These are phyloP conservation scores for Fusarium neocosmosporiellum DNA, from an alignment of 2,329 filamentous ascomycete species.

Conservation along the genomic window DNA sequence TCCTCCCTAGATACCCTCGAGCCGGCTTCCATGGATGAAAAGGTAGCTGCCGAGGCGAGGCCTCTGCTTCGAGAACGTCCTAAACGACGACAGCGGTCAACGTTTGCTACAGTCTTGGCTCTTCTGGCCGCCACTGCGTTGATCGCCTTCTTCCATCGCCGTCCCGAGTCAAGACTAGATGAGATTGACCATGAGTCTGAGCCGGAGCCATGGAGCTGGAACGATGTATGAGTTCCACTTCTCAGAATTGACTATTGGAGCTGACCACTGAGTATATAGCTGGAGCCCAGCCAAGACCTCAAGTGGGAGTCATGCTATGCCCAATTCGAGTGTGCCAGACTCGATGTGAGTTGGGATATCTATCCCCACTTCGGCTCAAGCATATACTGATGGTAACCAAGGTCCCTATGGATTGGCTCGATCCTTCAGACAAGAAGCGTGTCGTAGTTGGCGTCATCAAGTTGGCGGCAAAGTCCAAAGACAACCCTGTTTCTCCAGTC, in stretches of 20 bases:
- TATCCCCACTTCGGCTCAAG: background rate
- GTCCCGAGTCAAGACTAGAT: constrained; percentile 15
- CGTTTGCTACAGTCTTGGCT: constrained; percentile 19
- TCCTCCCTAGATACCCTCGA: background rate
- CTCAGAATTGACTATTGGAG: background rate
- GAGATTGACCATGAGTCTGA: background rate
- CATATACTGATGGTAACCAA: constrained; percentile 14
- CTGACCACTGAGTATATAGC: constrained; percentile 44
- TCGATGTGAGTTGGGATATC: constrained; percentile 43
- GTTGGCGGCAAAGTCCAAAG: constrained; percentile 46
- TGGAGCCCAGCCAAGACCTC: constrained; percentile 44
- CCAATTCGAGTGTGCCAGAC: constrained; percentile 48
- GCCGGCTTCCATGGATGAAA: background rate
- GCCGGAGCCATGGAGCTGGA: constrained; percentile 42
- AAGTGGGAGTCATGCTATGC: constrained; percentile 49
- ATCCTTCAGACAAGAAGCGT: constrained; percentile 40
- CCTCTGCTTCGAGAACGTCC: constrained; percentile 23
- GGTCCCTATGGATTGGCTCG: constrained; percentile 52
- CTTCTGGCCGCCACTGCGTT: constrained; percentile 33
- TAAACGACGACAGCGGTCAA: background rate
- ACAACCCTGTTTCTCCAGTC: constrained; percentile 44
- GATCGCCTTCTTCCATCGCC: constrained; percentile 35
- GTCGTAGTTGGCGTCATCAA: constrained; percentile 49
- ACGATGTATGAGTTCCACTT: constrained; percentile 33
- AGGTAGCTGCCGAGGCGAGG: constrained; percentile 11